Conservation (phyloP, 2,329 filamentous ascomycete species). For the Hirsutella minnesotensis region DNA sequence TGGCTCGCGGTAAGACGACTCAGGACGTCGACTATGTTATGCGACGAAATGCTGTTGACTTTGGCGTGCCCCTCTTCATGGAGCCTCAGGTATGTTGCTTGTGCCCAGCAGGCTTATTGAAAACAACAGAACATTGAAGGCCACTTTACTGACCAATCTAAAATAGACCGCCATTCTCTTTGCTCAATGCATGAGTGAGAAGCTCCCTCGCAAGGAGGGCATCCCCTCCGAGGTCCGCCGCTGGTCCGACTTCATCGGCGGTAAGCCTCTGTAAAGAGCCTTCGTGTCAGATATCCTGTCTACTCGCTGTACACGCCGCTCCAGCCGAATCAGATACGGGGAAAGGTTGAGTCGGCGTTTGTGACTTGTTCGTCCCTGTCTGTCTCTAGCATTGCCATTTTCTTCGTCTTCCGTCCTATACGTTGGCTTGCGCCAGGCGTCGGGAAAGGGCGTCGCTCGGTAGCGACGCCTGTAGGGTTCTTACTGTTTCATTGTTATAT, state of each 20-base stretch:
- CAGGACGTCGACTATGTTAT: slow-evolving; percentile 96
- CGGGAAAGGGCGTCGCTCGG: no score
- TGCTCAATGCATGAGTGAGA: slow-evolving; percentile 93
- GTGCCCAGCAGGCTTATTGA: no score
- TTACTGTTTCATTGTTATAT: no score
- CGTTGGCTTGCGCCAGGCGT: no score
- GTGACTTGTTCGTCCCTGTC: no score
- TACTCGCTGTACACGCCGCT: no score
- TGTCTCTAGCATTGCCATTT: no score
- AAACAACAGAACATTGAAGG: no score
- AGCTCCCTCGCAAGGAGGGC: slow-evolving; percentile 77
- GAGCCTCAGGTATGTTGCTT: slow-evolving; percentile 73
- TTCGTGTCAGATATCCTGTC: no score
- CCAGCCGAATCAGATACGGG: slow-evolving; percentile 13
- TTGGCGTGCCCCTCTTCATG: slow-evolving; percentile 96
- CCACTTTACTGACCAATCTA: neutral
- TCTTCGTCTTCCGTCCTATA: no score
- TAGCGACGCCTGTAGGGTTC: no score
- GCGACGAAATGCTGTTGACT: slow-evolving; percentile 96
- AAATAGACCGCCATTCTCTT: slow-evolving; percentile 84
- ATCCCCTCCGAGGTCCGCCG: slow-evolving; percentile 84
- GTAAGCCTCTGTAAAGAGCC: slow-evolving; percentile 56
- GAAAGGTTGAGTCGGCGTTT: no score
- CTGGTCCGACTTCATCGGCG: slow-evolving; percentile 93
- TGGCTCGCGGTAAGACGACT: slow-evolving; percentile 69